Conservation (phyloP, 2,329 filamentous ascomycete genomes). For the Colletotrichum neosansevieriae region DNA sequence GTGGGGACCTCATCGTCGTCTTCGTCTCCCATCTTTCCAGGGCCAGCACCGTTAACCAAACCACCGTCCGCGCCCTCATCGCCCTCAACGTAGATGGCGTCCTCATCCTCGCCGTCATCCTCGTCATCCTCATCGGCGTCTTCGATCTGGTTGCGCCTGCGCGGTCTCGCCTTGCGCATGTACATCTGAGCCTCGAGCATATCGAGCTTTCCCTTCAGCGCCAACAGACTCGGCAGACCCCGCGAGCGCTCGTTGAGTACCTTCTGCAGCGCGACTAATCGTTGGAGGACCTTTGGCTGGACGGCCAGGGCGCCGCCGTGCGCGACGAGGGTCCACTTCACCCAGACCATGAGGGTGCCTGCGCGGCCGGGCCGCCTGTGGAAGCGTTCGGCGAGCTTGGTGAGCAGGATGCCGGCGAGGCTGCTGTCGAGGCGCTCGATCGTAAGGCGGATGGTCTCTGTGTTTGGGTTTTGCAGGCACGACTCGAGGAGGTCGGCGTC, state of each 20-base stretch:
- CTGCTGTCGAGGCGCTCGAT: constrained; percentile 90
- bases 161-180: constrained; percentile 78
- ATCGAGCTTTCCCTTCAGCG: constrained; percentile 94
- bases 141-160: constrained; percentile 46
- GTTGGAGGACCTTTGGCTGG: constrained; percentile 84
- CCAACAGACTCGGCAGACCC: constrained; percentile 83
- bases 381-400: constrained; percentile 87
- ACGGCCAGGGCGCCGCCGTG: constrained; percentile 92
- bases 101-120: constrained; percentile 70
- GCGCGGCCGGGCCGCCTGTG: constrained; percentile 89
- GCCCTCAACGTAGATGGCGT: constrained; percentile 90
- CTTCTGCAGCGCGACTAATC: constrained; percentile 82
- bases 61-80: constrained; percentile 57
- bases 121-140: constrained; percentile 62
- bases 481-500: constrained; percentile 91
- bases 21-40: constrained; percentile 57
- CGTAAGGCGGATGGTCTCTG: constrained; percentile 83
- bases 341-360: constrained; percentile 91
- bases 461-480: constrained; percentile 85
- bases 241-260: constrained; percentile 89
- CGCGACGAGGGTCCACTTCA: constrained; percentile 92
- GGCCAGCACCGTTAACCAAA: constrained; percentile 49
- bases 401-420: constrained; percentile 82
- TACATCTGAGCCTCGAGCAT: constrained; percentile 93
- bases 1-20: constrained; percentile 70